Conservation (phyloP, 208 protist genomes). For the Crithidia mellificae region DNA sequence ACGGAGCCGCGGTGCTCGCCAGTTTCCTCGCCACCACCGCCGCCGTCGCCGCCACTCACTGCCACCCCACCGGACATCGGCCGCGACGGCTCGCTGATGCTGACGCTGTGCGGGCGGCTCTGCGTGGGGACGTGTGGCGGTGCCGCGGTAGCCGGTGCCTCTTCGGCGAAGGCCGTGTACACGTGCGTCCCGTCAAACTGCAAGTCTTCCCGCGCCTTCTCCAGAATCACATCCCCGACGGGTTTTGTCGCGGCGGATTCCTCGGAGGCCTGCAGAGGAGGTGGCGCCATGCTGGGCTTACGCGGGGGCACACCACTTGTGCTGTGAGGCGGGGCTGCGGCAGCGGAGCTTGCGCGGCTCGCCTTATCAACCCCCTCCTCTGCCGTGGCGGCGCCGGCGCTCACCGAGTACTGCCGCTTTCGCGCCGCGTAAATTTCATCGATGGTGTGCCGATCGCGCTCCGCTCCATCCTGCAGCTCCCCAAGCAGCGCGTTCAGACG, state of each 20-base stretch:
- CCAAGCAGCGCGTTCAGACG: slow-evolving; percentile 61
- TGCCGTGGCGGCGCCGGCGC: background rate
- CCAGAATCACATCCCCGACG: slow-evolving; percentile 68
- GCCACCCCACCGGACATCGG: too few relatives aligned
- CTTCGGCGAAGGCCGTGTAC: slow-evolving; percentile 2
- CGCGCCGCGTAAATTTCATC: slow-evolving; percentile 83
- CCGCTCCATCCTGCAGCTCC: slow-evolving; percentile 42
- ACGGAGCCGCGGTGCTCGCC: slow-evolving; percentile 26
- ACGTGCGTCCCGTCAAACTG: slow-evolving; percentile 12
- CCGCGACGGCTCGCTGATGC: background rate
- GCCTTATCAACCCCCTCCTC: background rate
- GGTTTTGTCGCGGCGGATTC: slow-evolving; percentile 13
- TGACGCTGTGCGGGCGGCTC: background rate
- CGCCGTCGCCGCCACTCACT: slow-evolving; percentile 5
- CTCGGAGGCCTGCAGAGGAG: slow-evolving; percentile 6
- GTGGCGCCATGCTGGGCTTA: slow-evolving; percentile 11
- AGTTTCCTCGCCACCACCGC: slow-evolving; percentile 29
- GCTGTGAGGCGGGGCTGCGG: too few relatives aligned
- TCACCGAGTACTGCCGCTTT: slow-evolving; percentile 36
- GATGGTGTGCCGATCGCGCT: slow-evolving; percentile 65
- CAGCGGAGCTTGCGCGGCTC: background rate
- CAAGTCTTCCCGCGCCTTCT: slow-evolving; percentile 64
- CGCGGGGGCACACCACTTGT: background rate
- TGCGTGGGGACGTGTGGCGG: too few relatives aligned
- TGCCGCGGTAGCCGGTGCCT: background rate